Percentiles rank a stretch among this genome's conserved stretches.
Evolutionary conservation across 2,329 filamentous ascomycete genomes (phyloP).

Genomic region (Herpotrichia juniperi): DNA sequence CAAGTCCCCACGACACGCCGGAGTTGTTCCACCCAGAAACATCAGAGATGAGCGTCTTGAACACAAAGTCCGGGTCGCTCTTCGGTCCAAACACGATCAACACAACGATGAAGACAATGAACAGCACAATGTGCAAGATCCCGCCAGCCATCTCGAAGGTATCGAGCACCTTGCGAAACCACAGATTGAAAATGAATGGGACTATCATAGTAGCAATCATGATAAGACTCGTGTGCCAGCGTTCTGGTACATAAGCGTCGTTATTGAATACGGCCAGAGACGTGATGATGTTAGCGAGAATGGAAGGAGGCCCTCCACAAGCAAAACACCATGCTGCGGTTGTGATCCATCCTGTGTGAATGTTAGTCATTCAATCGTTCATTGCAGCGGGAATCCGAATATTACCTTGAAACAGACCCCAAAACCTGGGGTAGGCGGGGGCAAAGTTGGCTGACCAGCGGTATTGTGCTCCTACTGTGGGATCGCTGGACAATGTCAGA

Average conservation of each 20-base stretch:
- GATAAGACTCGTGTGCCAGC: constrained; percentile 58
- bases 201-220: constrained; percentile 51
- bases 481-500: constrained; percentile 22
- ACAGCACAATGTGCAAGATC: constrained; percentile 55
- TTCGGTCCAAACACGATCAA: constrained; percentile 51
- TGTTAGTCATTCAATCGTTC: constrained; percentile 32
- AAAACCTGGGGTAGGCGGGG: constrained; percentile 29
- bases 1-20: constrained; percentile 51
- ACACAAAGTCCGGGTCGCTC: constrained; percentile 48
- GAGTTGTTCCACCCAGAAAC: constrained; percentile 49
- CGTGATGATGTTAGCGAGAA: constrained; percentile 31
- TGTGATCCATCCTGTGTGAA: constrained; percentile 49
- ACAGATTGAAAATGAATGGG: constrained; percentile 50
- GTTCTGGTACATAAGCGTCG: constrained; percentile 40
- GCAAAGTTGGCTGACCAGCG: constrained; percentile 39
- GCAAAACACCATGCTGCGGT: constrained; percentile 46
- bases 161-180: constrained; percentile 52
- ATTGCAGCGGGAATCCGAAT: background rate
- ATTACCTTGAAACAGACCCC: constrained; percentile 36
- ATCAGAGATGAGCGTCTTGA: constrained; percentile 51
- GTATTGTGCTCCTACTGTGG: constrained; percentile 41
- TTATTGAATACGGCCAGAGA: constrained; percentile 46
- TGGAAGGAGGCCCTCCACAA: constrained; percentile 30
- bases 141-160: constrained; percentile 54
- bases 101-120: constrained; percentile 56